Base-by-base conservation (phyloP, 2,329 filamentous ascomycete species). In the Venturia carpophila region DNA sequence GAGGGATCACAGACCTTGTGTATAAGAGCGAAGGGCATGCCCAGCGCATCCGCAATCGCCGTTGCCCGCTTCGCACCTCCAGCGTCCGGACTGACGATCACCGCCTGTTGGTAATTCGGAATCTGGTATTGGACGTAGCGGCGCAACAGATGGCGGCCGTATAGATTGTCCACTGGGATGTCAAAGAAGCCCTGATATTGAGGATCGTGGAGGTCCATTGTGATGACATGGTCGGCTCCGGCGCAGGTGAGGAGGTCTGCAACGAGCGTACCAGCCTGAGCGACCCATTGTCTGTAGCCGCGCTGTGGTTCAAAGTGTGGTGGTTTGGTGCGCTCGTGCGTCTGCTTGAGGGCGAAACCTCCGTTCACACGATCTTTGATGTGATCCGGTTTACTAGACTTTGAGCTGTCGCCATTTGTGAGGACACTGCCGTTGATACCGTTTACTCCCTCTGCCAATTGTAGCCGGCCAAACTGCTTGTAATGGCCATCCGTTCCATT, bases 161-260 rank as follows among this genome's bases (percentile, higher is more conserved):
- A 97, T 21, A 99, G 83, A 75, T 99, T 99, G 79, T 99, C 94
- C 65, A 99, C 94, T 2, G 94, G 94, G 66, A 97, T 96, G 73
- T 99, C 93, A 74, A 99, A 97, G 82, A 97, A 99, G 64, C 94
- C 94, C 77, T 99, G 94, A 73, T 97, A 97, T 77, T 99, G 92
- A 52, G 91, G 90, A 75, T 97, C 93, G 75, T 94, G 91, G 63
- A 99, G 83, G 74, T 99, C 94, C 90, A 99, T 95, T 41, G 93
- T 97, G 75, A 97, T 97, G 74, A 94, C 88, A 77, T 97, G 94
- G 75, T 99, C 93, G 58, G 94, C 92, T 69, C 94, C 94, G 68
- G 94, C 93, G 77, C 92, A 97, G 49, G 92, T 97, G 69, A 99
- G 82, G 56, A 99, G 85, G 75, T 97, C 92, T 62, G 94, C 94